These are phyloP conservation scores for Fusarium stilboides DNA, from an alignment of 2,329 filamentous ascomycete species.

Conservation along the genomic window DNA sequence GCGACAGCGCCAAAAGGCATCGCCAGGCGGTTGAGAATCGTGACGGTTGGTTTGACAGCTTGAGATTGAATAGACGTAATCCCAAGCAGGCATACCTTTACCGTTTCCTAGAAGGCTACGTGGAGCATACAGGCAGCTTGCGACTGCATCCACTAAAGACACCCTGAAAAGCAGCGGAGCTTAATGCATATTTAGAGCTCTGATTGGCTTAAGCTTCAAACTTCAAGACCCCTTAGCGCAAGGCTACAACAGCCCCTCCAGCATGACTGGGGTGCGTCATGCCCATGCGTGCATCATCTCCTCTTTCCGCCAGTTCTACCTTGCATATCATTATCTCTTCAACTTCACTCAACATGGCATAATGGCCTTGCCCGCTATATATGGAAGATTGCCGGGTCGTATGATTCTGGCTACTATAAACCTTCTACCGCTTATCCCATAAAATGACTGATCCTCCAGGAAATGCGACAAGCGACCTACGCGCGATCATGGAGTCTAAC, in stretches of 20 bases:
- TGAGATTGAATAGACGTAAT: slow-evolving; percentile 34
- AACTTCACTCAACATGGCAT: slow-evolving; percentile 52
- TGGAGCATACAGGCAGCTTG: slow-evolving; percentile 40
- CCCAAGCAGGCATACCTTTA: slow-evolving; percentile 38
- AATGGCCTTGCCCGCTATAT: slow-evolving; percentile 44
- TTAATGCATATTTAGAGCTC: neutral
- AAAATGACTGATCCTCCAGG: slow-evolving; percentile 29
- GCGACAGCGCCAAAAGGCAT: slow-evolving; percentile 37
- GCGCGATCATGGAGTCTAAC: slow-evolving; percentile 36
- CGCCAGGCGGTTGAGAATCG: slow-evolving; percentile 21
- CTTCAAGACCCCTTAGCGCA: slow-evolving; percentile 42
- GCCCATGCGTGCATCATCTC: slow-evolving; percentile 17
- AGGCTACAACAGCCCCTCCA: slow-evolving; percentile 49
- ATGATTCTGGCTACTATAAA: slow-evolving; percentile 22
- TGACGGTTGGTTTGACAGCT: slow-evolving; percentile 15
- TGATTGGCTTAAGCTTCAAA: slow-evolving; percentile 45
- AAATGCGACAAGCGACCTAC: slow-evolving; percentile 49
- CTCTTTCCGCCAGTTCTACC: slow-evolving; percentile 25
- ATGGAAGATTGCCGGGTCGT: slow-evolving; percentile 31
- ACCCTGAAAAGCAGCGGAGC: slow-evolving; percentile 31
- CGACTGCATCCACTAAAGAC: slow-evolving; percentile 32
- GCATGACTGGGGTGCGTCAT: slow-evolving; percentile 38
- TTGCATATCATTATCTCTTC: slow-evolving; percentile 15
- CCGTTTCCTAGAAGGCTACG: slow-evolving; percentile 50
- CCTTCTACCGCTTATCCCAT: slow-evolving; percentile 1